Evolutionary conservation across 805 yeast species (phyloP).

Genomic region (Blastobotrys americana): DNA sequence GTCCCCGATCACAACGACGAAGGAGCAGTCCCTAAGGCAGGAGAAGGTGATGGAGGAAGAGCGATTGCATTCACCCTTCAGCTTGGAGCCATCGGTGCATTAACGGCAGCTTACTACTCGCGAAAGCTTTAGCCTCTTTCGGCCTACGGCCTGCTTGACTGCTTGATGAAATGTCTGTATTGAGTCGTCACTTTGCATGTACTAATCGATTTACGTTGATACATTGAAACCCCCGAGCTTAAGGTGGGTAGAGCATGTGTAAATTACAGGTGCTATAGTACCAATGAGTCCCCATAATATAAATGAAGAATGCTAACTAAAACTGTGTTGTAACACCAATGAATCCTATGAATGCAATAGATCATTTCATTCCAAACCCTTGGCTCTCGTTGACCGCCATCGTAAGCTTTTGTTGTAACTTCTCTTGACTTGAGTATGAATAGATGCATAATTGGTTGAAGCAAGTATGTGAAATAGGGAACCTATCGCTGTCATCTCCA

Average conservation of each 20-base stretch:
- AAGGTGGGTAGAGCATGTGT: too few species aligned
- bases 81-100: slow-evolving; percentile 32
- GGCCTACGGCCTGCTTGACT: too few species aligned
- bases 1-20: slow-evolving; percentile 14
- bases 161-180: too few species aligned
- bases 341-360: too few species aligned
- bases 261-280: too few species aligned
- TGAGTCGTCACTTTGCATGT: too few species aligned
- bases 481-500: slow-evolving; percentile 40
- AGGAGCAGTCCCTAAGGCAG: slow-evolving; percentile 10
- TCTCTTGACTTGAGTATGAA: slow-evolving; percentile 51
- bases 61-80: slow-evolving; percentile 34
- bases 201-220: too few species aligned
- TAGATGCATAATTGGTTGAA: slow-evolving; percentile 82
- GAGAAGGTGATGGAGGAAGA: slow-evolving; percentile 29
- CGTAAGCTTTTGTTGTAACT: slow-evolving; percentile 50
- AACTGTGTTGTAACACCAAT: too few species aligned
- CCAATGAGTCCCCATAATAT: too few species aligned
- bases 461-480: slow-evolving; percentile 91
- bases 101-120: slow-evolving; percentile 28
- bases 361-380: slow-evolving; percentile 73
- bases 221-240: too few species aligned
- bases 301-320: too few species aligned
- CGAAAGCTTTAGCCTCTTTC: not conserved
- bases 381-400: slow-evolving; percentile 70